Percentiles rank a stretch among this genome's conserved stretches.
phyloP scores from a whole-genome alignment of 1,284 basidiomycete species.

The Cystobasidiaceae sp. region DNA sequence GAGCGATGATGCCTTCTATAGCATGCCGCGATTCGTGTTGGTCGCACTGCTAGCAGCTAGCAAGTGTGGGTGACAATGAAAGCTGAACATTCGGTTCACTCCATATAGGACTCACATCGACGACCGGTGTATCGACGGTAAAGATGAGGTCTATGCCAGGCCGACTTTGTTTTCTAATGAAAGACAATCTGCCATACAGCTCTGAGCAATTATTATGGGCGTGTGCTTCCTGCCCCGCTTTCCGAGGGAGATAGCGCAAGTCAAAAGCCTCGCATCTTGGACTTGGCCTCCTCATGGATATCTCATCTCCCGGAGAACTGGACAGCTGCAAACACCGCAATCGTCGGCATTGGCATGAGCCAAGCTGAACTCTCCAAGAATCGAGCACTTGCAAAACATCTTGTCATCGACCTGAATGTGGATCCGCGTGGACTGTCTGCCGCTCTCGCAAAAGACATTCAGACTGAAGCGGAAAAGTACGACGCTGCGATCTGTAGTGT shows the following conservation, averaged over 20 bases:
- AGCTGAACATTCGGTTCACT: background rate
- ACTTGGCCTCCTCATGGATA: slow-evolving; percentile 44
- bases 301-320: slow-evolving; percentile 40
- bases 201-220: slow-evolving; percentile 38
- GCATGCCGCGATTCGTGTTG: slow-evolving; percentile 39
- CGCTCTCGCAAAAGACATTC: background rate
- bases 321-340: slow-evolving; percentile 25
- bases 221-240: slow-evolving; percentile 33
- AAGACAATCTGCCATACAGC: background rate
- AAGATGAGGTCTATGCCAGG: too few relatives aligned
- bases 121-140: slow-evolving; percentile 11
- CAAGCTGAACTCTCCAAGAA: slow-evolving; percentile 39
- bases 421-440: slow-evolving; percentile 33
- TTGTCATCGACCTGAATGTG: slow-evolving; percentile 42
- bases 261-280: slow-evolving; percentile 39
- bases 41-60: background rate
- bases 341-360: slow-evolving; percentile 44
- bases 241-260: background rate
- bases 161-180: background rate
- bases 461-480: slow-evolving; percentile 9
- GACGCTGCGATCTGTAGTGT: slow-evolving; percentile 43
- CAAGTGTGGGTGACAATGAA: background rate
- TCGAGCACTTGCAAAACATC: slow-evolving; percentile 33
- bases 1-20: slow-evolving; percentile 41
- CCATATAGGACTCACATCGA: slow-evolving; percentile 27